Evolutionary conservation across 176 grass and related monocot genomes (phyloP), one percentile per base, ranked within the genome.

Genomic region (Musa beccarii): DNA sequence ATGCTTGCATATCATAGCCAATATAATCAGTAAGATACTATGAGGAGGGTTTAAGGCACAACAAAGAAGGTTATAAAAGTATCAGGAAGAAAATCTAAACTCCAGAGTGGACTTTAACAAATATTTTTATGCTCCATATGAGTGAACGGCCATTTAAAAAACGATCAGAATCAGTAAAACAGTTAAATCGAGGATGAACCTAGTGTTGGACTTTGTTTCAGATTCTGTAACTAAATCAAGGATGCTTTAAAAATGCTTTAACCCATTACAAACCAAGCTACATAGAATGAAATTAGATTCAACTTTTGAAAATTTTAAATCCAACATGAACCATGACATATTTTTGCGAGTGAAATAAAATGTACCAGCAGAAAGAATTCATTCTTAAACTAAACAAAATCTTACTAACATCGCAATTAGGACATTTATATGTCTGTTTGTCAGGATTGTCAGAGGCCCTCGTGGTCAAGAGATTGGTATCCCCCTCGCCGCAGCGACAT

Each of bases 401-500:
- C 53, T 66, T 23, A 84, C 79, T 75, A 51, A 97, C 93, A 85
- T 97, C 85, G 50, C 87, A 92, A 76, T 85, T 90, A 67, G 90
- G 86, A 81, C 87, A 92, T 25, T 71, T 74, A 51, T 73, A 43
- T 53, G 82, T 66, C 78, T 83, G 82, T 51, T 65, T 88, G 68
- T 92, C 89, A 75, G 89, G 83, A 76, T 63, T 75, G 61, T 96
- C 92, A 78, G 84, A 87, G 84, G 69, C 55, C 53, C 78, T 86
- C 72, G 78, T 79, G 71, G 22, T 89, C 88, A 84, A 83, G 51
- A 86, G 74, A 76, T 82, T 87, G 71, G 85, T 76, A 61, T 97
- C 94, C 78, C 88, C 94, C 75, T 93, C 87, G 52, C 86, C 94
- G 81, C 92, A 89, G 53, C 73, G 85, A 75, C 90, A 93, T 56